phyloP scores from a whole-genome alignment of 345 rosid species.

The Brassica juncea region DNA sequence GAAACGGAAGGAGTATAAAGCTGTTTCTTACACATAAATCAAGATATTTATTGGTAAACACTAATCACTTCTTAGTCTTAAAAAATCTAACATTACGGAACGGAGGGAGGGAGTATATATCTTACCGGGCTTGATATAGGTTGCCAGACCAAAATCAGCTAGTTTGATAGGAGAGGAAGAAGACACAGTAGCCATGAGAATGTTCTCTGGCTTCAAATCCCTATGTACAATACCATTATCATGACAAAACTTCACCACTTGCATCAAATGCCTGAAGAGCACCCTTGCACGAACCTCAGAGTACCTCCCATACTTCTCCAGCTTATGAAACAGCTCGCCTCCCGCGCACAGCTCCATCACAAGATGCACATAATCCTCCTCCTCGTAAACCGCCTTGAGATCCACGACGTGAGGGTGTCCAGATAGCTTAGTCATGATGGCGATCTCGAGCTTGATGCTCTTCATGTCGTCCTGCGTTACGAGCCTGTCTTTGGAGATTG shows the following conservation, averaged over 20 bases:
- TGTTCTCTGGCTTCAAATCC: constrained; percentile 70
- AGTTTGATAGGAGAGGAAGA: constrained; percentile 64
- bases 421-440: constrained; percentile 58
- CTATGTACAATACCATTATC: constrained; percentile 72
- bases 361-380: constrained; percentile 60
- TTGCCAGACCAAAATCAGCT: constrained; percentile 80
- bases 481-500: constrained; percentile 62
- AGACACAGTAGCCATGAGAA: constrained; percentile 62
- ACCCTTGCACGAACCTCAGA: constrained; percentile 56
- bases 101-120: not conserved
- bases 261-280: constrained; percentile 64
- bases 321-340: constrained; percentile 67
- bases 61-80: no score
- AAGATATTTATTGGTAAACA: no score
- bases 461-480: constrained; percentile 50
- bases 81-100: no score
- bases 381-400: constrained; percentile 73
- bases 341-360: constrained; percentile 78
- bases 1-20: no score
- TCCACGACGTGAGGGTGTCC: constrained; percentile 67
- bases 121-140: constrained; percentile 61
- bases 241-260: constrained; percentile 70
- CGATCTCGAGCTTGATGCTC: constrained; percentile 62
- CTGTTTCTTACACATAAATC: no score
- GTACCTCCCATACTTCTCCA: constrained; percentile 64